Evolutionary conservation across 805 yeast species (phyloP), one percentile per base, ranked within the genome.

Genomic region (Candida sakaeoensis): DNA sequence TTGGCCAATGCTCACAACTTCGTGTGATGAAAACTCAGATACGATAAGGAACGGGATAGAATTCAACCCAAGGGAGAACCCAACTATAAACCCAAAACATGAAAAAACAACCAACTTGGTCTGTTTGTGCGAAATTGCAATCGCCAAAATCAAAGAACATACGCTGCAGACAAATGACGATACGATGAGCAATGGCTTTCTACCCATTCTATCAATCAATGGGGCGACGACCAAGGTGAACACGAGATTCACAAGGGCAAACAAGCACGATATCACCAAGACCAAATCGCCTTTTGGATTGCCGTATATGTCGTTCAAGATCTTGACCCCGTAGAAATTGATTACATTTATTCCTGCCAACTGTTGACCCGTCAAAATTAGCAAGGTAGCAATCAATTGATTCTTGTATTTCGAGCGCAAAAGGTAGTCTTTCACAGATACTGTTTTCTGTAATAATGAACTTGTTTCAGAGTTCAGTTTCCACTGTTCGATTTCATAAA

Each of bases 321-420:
- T 63, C 8, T 75, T 66, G 5, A 88, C 96, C 8, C 98, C 98
- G 59, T 90, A 91, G 55, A 88, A 87, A 12, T 89, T 79, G 41
- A 91, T 87, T 1, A 95, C 78, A 58, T 93, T 93, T 61, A 91
- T 85, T 22, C 99, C 99, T 48, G 86, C 61, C 43, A 66, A 47
- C 47, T 67, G 69, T 44, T 62, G 65, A 2, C 64, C 64, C 6
- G 65, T 55, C 72, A 68, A 65, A 22, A 67, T 46, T 7, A 64
- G 44, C 3, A 55, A 35, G 5, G 58, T 57, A 5, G 73, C 71
- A 9, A 56, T 27, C 18, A 58, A 45, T 37, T 60, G 61, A 24
- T 42, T 45, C 28, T 55, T 48, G 46, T 54, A 58, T 21, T 41
- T 46, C 15, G 18, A 37, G 8, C 31, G 33, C 3, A 50, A 39